phyloP scores from a whole-genome alignment of 768 basidiomycete species.

The Glaciozyma antarctica region DNA sequence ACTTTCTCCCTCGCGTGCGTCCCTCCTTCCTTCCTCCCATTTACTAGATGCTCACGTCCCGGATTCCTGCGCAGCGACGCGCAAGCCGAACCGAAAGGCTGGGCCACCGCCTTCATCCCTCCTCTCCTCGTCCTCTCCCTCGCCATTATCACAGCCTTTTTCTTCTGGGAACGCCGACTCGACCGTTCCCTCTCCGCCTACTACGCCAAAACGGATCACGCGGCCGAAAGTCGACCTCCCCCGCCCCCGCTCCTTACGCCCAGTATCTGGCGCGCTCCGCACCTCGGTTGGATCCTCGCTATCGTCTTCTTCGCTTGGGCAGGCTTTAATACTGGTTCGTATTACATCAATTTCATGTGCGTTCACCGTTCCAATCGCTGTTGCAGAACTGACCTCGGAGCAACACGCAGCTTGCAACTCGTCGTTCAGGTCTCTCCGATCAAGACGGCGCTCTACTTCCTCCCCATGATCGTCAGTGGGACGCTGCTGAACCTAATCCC shows the following conservation, averaged over 20 bases:
- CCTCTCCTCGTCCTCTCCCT: conserved; percentile 2
- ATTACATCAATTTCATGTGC: conserved; percentile 1
- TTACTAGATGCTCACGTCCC: background rate
- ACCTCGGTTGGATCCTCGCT: background rate
- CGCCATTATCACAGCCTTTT: background rate
- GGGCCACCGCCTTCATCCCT: background rate
- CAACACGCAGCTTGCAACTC: background rate
- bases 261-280: background rate
- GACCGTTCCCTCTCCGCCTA: background rate
- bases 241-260: background rate
- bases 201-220: background rate
- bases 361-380: rapidly evolving
- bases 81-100: background rate
- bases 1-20: background rate
- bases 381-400: background rate
- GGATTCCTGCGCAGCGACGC: background rate
- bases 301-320: background rate
- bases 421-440: background rate
- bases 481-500: background rate
- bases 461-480: background rate
- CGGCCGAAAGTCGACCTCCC: background rate
- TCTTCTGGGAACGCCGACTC: background rate
- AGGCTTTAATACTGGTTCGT: background rate
- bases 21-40: too few species aligned
- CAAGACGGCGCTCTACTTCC: background rate